Evolutionary conservation across 169 alveolate species (phyloP), one percentile per base, ranked within the genome.

Genomic region (Cryptosporidium parvum): DNA sequence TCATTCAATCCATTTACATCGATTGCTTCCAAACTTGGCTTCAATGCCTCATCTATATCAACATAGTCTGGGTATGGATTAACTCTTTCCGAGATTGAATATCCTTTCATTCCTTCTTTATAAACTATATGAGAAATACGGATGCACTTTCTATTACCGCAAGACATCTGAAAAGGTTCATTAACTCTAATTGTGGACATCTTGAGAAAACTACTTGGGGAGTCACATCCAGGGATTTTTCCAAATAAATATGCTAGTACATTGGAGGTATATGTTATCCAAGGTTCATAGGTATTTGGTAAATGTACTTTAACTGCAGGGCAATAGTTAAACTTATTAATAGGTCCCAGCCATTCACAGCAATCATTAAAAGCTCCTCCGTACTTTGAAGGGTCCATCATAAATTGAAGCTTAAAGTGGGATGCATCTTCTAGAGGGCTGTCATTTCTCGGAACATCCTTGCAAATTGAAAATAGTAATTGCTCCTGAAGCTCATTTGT

Each of bases 311-410:
- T 80, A 6, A 80, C 45, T 39, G 62, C 89, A 2, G 89, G 89
- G 80, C 89, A 80, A 16, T 80, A 80, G 59, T 80, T 80, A 37
- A 44, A 67, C 70, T 80, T 80, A 62, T 80, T 80, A 26, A 80
- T 80, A 10, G 89, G 89, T 1, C 89, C 89, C 26, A 80, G 52
- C 89, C 89, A 80, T 14, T 59, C 89, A 18, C 89, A 80, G 29
- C 89, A 80, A 14, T 80, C 89, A 80, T 80, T 80, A 29, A 62
- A 80, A 39, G 89, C 75, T 26, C 89, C 89, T 37, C 75, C 89
- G 16, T 80, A 80, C 75, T 80, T 80, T 3, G 75, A 39, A n/a
- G 89, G 89, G 21, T 80, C 89, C 62, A 80, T 80, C 75, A 65
- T 65, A 62, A 80, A 80, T 68, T 80, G 89, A n/a, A 80, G 75